Conservation (phyloP, 768 basidiomycete genomes). For the Auriscalpium vulgare region DNA sequence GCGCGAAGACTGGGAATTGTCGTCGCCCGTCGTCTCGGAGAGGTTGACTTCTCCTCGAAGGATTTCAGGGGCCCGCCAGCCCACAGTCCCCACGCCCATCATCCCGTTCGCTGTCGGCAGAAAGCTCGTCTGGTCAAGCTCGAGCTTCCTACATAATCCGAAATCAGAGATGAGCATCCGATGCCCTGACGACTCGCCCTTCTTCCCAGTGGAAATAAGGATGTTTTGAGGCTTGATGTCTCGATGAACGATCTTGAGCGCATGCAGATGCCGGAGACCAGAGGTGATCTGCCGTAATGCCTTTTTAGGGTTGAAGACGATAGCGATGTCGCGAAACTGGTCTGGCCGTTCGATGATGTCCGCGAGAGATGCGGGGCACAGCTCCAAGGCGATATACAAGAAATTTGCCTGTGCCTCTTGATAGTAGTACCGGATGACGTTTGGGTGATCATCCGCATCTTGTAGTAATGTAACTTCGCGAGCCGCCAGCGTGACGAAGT, state of each 20-base stretch:
- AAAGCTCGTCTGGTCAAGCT: conserved; percentile 94
- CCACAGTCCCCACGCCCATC: conserved; percentile 87
- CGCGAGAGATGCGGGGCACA: conserved; percentile 85
- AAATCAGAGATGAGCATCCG: conserved; percentile 96
- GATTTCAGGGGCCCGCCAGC: conserved; percentile 97
- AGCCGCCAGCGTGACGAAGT: conserved; percentile 90
- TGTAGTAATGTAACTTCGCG: conserved; percentile 93
- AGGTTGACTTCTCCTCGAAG: conserved; percentile 89
- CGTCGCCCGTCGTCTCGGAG: conserved; percentile 62
- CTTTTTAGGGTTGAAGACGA: conserved; percentile 78
- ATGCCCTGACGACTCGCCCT: conserved; percentile 40
- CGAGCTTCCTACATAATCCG: conserved; percentile 91
- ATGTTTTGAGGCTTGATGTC: conserved; percentile 99
- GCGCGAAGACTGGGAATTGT: conserved; percentile 57
- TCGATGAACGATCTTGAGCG: conserved; percentile 91
- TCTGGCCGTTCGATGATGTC: conserved; percentile 80
- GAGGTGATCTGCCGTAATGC: conserved; percentile 82
- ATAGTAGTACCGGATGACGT: conserved; percentile 97
- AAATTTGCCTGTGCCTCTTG: conserved; percentile 92
- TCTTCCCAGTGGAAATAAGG: conserved; percentile 68
- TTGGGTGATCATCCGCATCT: conserved; percentile 96
- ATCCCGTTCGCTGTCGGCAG: conserved; percentile 86
- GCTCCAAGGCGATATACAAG: conserved; percentile 94
- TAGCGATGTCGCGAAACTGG: conserved; percentile 68
- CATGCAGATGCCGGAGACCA: conserved; percentile 86